These are phyloP conservation scores for Zancudomyces culisetae DNA, from an alignment of 371 early-diverging fungal species.

Conservation along the genomic window DNA sequence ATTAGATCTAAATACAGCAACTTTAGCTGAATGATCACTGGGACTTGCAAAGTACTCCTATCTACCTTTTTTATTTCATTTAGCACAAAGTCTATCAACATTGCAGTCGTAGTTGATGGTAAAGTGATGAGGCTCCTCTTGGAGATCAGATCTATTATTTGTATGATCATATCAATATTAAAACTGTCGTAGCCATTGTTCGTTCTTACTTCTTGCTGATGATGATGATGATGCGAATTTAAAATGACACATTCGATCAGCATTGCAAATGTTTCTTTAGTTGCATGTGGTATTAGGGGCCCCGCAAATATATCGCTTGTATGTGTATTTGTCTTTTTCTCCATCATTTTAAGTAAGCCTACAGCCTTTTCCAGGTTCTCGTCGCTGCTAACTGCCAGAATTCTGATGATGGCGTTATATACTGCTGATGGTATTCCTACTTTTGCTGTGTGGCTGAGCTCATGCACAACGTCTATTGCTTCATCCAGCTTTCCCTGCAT, in stretches of 20 bases:
- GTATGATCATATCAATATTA: not conserved
- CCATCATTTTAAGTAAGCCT: no score
- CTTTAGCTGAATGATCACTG: not conserved
- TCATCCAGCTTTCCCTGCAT: not conserved
- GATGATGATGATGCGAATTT: no score
- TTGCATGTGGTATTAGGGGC: not conserved
- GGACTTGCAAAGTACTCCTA: not conserved
- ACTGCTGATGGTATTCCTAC: not conserved
- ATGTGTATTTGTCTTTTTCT: no score
- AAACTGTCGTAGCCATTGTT: not conserved
- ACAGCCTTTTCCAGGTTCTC: no score
- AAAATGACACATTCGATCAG: not conserved
- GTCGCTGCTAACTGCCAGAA: not conserved
- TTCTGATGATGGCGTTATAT: not conserved
- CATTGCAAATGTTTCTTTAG: not conserved
- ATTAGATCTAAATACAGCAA: not conserved
- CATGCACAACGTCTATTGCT: not conserved
- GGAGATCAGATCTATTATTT: not conserved
- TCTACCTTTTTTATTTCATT: not conserved
- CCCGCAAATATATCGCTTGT: no score
- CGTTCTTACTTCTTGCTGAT: no score
- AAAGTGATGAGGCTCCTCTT: not conserved
- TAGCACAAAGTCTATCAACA: not conserved
- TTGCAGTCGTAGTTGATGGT: not conserved
- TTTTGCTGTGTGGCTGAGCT: not conserved